Base-by-base conservation (phyloP, 805 yeast species). In the Clavispora vitiphila region DNA sequence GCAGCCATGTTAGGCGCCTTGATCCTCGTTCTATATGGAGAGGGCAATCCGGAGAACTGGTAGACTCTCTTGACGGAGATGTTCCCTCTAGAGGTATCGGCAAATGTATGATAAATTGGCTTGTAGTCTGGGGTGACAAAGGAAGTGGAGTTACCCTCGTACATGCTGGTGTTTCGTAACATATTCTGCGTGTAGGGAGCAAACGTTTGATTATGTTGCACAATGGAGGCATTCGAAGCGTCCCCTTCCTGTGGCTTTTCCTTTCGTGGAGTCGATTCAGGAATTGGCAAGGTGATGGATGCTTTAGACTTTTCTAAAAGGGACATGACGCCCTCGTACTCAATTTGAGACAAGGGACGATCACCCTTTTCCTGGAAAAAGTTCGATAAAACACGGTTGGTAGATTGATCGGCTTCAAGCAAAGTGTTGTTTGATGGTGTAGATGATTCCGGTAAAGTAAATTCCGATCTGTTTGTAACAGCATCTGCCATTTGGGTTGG, bases 311-410 rank as follows among this genome's bases (percentile, higher is more conserved):
- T 54, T 18, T 60, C 54, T 38, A 67, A 51, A n/a, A 86, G 61
- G 5, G 89, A 76, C 46, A 81, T 57, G 1, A 86, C 91, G n/a
- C 95, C 95, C 60, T 83, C 91, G 53, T 81, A 74, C 58, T 87
- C 96, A 34, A 86, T 69, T 19, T 81, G 87, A 11, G 81, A 70
- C 46, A 87, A 67, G 4, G 91, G 88, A n/a, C 63, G 64, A 42
- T 80, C 76, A n/a, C 95, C 95, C 57, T 85, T 86, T 34, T 65
- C 67, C n/a, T 71, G 70, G 60, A 86, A 86, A 56, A 87, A 86
- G 22, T 72, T 77, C 10, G 88, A 82, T 37, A 86, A 62, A 24
- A 76, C 72, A 23, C 76, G 78, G 62, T 82, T 83, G 9, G 34
- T 24, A 8, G 35, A 16, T 11, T 11, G 22, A 12, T 37, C 35